phyloP scores from a whole-genome alignment of 371 early-diverging fungal genomes.

The Mortierella sp. region DNA sequence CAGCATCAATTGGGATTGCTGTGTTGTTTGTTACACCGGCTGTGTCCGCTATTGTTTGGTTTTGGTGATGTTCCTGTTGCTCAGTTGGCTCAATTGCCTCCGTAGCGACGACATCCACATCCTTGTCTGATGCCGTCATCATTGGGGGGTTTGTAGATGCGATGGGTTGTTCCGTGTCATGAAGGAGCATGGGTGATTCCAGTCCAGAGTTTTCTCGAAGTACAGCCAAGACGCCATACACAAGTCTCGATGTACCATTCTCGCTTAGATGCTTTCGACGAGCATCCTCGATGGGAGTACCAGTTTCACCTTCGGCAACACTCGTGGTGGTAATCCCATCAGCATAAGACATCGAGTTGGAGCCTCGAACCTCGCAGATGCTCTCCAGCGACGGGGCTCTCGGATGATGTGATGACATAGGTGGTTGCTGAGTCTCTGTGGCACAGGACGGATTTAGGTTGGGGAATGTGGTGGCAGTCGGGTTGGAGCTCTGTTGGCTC shows the following conservation, averaged over 20 bases:
- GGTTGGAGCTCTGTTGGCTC: neutral
- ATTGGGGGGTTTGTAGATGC: conserved; percentile 3
- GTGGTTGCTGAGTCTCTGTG: neutral
- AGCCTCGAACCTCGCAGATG: conserved; percentile 12
- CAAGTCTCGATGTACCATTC: conserved; percentile 18
- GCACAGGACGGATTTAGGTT: conserved; percentile 16
- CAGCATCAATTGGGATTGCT: too few relatives aligned
- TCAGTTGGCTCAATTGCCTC: too few relatives aligned
- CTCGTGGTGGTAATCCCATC: too few relatives aligned
- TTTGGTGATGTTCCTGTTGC: too few relatives aligned
- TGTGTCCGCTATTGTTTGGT: too few relatives aligned
- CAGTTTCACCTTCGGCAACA: too few relatives aligned
- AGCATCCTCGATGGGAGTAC: neutral
- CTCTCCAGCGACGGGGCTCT: too few relatives aligned
- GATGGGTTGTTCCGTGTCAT: neutral
- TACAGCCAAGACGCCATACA: conserved; percentile 28
- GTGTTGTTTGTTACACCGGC: too few relatives aligned
- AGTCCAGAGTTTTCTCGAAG: conserved; percentile 36
- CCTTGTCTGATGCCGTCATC: conserved; percentile 1
- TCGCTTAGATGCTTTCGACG: conserved; percentile 34
- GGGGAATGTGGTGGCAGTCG: conserved; percentile 12
- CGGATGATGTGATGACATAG: conserved; percentile 15
- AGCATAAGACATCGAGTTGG: too few relatives aligned
- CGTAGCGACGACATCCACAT: too few relatives aligned
- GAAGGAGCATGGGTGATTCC: conserved; percentile 16